A percentile compares a stretch with the other conserved stretches of the same genome.
phyloP scores from a whole-genome alignment of 345 rosid genomes.

The Camelina hispida region DNA sequence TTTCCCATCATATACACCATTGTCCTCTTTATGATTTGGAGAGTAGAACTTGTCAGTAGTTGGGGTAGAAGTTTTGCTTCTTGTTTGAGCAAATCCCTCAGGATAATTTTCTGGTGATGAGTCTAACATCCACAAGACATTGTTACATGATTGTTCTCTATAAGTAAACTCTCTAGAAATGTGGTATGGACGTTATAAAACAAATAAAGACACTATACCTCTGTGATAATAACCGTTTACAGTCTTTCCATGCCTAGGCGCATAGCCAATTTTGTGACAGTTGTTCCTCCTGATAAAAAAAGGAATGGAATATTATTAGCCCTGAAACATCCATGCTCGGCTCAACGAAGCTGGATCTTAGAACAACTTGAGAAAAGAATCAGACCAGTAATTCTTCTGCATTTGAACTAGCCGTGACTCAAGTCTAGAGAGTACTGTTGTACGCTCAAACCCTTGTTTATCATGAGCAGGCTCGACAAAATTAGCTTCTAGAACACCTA shows the following conservation, averaged over 20 bases:
- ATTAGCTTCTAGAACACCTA: slow-evolving; percentile 94
- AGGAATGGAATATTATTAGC: slow-evolving; percentile 29
- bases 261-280: slow-evolving; percentile 89
- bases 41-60: slow-evolving; percentile 49
- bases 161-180: background rate
- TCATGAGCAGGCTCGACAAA: slow-evolving; percentile 98
- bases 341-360: slow-evolving; percentile 1
- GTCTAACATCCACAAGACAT: slow-evolving; percentile 46
- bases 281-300: slow-evolving; percentile 52
- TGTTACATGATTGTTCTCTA: slow-evolving; percentile 28
- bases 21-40: slow-evolving; percentile 38
- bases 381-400: slow-evolving; percentile 89
- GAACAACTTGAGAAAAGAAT: slow-evolving; percentile 13
- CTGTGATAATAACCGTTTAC: slow-evolving; percentile 39
- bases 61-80: slow-evolving; percentile 34
- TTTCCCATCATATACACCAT: slow-evolving; percentile 42
- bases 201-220: slow-evolving; percentile 48
- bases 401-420: slow-evolving; percentile 75
- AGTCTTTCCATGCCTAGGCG: slow-evolving; percentile 54
- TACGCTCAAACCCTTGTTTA: slow-evolving; percentile 95
- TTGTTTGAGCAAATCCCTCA: slow-evolving; percentile 38
- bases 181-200: slow-evolving; percentile 13
- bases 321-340: slow-evolving; percentile 22
- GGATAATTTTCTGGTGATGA: slow-evolving; percentile 52
- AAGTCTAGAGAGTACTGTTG: slow-evolving; percentile 87